Percentiles rank a stretch among this genome's conserved stretches.
phyloP scores from a whole-genome alignment of 257 asterid species.

The Lithospermum erythrorhizon region DNA sequence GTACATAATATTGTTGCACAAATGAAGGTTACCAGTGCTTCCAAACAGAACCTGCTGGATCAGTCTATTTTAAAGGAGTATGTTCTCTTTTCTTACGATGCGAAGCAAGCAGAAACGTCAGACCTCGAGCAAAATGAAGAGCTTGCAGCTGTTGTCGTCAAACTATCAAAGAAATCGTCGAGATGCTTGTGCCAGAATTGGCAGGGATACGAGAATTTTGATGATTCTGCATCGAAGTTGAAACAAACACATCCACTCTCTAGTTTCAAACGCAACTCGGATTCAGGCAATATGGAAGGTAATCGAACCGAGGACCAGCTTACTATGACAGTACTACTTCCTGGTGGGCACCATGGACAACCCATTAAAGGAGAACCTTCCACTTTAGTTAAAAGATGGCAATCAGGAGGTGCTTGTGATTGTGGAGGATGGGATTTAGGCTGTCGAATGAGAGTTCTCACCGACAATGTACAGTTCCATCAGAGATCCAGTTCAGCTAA shows the following conservation, averaged over 20 bases:
- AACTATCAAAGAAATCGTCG: background rate
- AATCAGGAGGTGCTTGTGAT: constrained; percentile 77
- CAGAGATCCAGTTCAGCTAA: background rate
- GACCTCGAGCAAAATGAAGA: background rate
- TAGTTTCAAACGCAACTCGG: background rate
- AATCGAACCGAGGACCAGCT: constrained; percentile 12
- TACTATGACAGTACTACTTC: constrained; percentile 51
- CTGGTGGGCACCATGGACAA: constrained; percentile 60
- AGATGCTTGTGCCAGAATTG: background rate
- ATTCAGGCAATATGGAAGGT: background rate
- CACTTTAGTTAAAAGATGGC: constrained; percentile 67
- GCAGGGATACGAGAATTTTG: background rate
- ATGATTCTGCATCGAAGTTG: background rate
- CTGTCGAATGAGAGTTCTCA: constrained; percentile 71
- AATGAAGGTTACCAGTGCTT: constrained; percentile 50
- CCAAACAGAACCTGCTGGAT: constrained; percentile 10
- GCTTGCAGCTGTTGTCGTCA: background rate
- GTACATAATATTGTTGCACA: constrained; percentile 57
- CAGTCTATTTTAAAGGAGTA: constrained; percentile 41
- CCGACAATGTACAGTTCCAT: constrained; percentile 20
- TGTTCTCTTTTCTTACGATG: constrained; percentile 43
- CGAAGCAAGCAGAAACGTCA: constrained; percentile 1
- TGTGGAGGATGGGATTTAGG: constrained; percentile 99
- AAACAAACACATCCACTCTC: background rate
- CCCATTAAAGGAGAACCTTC: constrained; percentile 67